A percentile compares a stretch with the other conserved stretches of the same genome.
These are phyloP conservation scores for Penicillium turbatum DNA, from an alignment of 495 filamentous ascomycete species.

Conservation along the genomic window DNA sequence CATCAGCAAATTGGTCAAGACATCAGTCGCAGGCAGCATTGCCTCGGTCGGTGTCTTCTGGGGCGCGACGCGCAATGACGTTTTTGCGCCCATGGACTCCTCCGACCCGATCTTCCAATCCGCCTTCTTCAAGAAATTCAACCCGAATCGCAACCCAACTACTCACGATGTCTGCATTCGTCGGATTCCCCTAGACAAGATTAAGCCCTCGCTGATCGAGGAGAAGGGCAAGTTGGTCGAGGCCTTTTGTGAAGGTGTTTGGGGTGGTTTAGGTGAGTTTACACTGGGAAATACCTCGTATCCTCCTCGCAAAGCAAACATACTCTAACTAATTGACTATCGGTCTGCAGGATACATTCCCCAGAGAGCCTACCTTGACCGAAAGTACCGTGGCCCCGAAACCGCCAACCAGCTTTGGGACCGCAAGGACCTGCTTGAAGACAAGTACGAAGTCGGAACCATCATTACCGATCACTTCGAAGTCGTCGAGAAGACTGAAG, in stretches of 20 bases:
- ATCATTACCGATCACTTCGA: constrained; percentile 74
- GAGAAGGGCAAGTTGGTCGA: constrained; percentile 55
- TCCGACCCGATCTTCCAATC: constrained; percentile 61
- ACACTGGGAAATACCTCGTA: not conserved
- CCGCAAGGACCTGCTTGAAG: constrained; percentile 46
- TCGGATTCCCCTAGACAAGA: constrained; percentile 55
- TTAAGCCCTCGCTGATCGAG: constrained; percentile 61
- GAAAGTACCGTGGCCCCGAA: constrained; percentile 58
- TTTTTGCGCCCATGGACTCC: constrained; percentile 46
- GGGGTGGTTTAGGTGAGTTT: constrained; percentile 58
- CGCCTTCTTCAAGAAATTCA: constrained; percentile 51
- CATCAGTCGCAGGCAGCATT: constrained; percentile 37
- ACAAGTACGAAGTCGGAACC: constrained; percentile 58
- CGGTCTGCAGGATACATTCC: constrained; percentile 51
- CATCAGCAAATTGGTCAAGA: constrained; percentile 40
- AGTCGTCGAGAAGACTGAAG: constrained; percentile 61
- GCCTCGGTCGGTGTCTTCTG: constrained; percentile 43
- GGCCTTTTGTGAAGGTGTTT: constrained; percentile 62
- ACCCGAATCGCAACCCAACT: constrained; percentile 57
- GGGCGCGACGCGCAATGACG: constrained; percentile 41
- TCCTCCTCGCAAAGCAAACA: not conserved
- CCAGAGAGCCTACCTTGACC: constrained; percentile 57
- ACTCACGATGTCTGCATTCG: constrained; percentile 61
- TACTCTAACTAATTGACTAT: not conserved
- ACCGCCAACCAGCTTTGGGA: constrained; percentile 63